phyloP scores from a whole-genome alignment of 1,284 basidiomycete genomes.

The Anthracocystis setariae region DNA sequence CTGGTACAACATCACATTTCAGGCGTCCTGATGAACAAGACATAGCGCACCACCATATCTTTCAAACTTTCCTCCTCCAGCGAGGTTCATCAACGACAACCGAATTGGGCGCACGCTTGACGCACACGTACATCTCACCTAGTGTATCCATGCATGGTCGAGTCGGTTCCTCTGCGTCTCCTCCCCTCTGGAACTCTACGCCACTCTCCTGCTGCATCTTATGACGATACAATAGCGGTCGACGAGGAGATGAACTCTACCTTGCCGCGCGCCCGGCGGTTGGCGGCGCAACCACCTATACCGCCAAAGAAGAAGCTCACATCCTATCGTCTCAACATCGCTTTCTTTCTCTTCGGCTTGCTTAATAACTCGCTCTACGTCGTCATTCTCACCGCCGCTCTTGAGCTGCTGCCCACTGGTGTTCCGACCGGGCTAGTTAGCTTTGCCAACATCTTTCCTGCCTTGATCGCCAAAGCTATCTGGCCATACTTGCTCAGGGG shows the following conservation, averaged over 20 bases:
- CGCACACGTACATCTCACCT: too few relatives aligned
- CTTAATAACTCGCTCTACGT: conserved; percentile 76
- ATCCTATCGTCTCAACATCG: conserved; percentile 38
- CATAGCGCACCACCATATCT: too few relatives aligned
- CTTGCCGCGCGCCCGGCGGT: conserved; percentile 1
- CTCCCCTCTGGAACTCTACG: not conserved
- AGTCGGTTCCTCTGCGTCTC: not conserved
- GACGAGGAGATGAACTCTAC: not conserved
- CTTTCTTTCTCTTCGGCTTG: conserved; percentile 68
- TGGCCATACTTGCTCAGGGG: conserved; percentile 79
- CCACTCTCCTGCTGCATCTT: not conserved
- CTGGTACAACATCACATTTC: too few relatives aligned
- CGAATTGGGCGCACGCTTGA: too few relatives aligned
- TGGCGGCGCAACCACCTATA: not conserved
- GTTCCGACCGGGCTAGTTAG: conserved; percentile 80
- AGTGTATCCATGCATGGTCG: conserved; percentile 29
- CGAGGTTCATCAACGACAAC: too few relatives aligned
- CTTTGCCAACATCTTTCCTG: conserved; percentile 72
- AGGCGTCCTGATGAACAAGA: too few relatives aligned
- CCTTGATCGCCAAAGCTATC: conserved; percentile 78
- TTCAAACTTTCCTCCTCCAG: too few relatives aligned
- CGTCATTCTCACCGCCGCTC: conserved; percentile 92
- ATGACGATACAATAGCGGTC: too few relatives aligned
- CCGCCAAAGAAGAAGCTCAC: conserved; percentile 6
- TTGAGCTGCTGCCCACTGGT: conserved; percentile 84